A percentile compares a stretch with the other conserved stretches of the same genome.
Conservation (phyloP, 306 rosid genomes). For the Gastrolobium villosum region DNA sequence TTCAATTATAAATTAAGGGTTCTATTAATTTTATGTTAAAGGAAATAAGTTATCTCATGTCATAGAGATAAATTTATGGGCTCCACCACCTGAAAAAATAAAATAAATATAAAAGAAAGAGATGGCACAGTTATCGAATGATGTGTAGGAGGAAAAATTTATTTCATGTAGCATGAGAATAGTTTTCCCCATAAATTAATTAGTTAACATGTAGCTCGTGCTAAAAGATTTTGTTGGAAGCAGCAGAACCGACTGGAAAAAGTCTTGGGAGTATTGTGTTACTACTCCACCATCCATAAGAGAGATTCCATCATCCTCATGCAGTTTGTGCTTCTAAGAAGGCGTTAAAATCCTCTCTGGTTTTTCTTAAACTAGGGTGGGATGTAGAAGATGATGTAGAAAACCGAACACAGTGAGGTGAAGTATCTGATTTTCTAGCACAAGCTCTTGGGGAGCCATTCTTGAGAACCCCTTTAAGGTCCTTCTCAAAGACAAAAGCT, state of each 20-base stretch:
- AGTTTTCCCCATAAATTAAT: not conserved
- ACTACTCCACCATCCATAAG: not conserved
- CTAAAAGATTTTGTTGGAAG: not conserved
- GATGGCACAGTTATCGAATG: too few relatives aligned
- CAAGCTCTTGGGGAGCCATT: conserved; percentile 48
- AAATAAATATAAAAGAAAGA: too few relatives aligned
- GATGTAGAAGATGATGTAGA: conserved; percentile 60
- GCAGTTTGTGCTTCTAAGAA: conserved; percentile 71
- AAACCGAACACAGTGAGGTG: conserved; percentile 65
- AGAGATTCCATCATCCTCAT: conserved; percentile 37
- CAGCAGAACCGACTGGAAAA: not conserved
- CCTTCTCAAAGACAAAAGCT: conserved; percentile 71
- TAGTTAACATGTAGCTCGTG: not conserved
- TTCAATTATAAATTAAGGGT: too few relatives aligned
- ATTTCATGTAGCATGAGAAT: too few relatives aligned
- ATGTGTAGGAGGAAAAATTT: too few relatives aligned
- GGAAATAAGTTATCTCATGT: too few relatives aligned
- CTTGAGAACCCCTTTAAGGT: conserved; percentile 63
- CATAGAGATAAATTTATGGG: too few relatives aligned
- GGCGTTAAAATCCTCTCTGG: conserved; percentile 69
- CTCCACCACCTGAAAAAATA: too few relatives aligned
- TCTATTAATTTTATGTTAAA: too few relatives aligned
- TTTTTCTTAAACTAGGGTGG: conserved; percentile 54
- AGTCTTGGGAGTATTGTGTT: not conserved
- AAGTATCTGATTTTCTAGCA: conserved; percentile 60